Conservation (phyloP, 257 asterid species). For the Nicotiana tomentosiformis region DNA sequence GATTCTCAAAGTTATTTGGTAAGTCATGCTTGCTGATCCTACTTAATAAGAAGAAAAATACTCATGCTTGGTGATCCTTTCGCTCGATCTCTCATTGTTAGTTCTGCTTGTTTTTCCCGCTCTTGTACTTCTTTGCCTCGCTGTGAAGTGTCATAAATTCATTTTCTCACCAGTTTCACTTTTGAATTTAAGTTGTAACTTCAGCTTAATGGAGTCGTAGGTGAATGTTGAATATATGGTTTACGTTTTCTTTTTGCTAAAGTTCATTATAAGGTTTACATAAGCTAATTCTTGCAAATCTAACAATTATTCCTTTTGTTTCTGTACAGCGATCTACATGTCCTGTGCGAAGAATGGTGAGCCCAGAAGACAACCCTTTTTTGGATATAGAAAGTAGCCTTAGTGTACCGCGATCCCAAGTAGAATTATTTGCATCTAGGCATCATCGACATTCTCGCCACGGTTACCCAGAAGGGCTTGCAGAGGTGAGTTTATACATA, state of each 20-base stretch:
- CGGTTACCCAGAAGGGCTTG: conserved; percentile 36
- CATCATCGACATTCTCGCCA: conserved; percentile 35
- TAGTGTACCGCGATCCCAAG: conserved; percentile 23
- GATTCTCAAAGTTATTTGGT: not conserved
- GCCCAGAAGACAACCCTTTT: conserved; percentile 37
- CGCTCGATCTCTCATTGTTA: not conserved
- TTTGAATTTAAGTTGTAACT: not conserved
- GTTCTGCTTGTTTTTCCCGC: not conserved
- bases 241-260: not conserved
- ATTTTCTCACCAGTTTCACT: not conserved
- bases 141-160: not conserved
- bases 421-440: conserved; percentile 31
- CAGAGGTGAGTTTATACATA: conserved; percentile 32
- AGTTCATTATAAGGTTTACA: not conserved
- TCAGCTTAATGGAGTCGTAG: not conserved
- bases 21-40: not conserved
- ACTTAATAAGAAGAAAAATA: not conserved
- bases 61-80: not conserved
- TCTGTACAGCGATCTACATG: conserved; percentile 30
- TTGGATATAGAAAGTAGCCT: conserved; percentile 28
- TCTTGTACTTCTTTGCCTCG: not conserved
- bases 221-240: not conserved
- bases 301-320: not conserved
- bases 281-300: not conserved
- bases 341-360: conserved; percentile 40